phyloP scores from a whole-genome alignment of 2,329 filamentous ascomycete species.

The Aspergillus calidoustus region DNA sequence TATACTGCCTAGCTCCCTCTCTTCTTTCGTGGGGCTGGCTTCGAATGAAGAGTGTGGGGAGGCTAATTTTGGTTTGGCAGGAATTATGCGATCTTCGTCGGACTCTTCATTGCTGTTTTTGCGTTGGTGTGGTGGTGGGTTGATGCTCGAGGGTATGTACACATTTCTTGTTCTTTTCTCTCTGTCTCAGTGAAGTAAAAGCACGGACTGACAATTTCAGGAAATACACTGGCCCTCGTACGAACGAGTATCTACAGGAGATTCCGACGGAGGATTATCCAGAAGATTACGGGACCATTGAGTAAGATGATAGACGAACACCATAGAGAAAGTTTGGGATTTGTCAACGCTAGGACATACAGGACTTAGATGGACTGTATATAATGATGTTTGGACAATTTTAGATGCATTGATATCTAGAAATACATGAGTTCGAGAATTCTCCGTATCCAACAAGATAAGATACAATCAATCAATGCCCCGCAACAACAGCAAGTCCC shows the following conservation, averaged over 20 bases:
- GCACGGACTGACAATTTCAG: constrained; percentile 35
- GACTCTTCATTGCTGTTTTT: constrained; percentile 53
- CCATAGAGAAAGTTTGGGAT: not conserved
- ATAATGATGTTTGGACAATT: not conserved
- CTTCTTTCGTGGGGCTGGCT: not conserved
- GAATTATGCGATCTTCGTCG: constrained; percentile 56
- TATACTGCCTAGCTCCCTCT: not conserved
- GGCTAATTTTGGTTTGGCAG: constrained; percentile 26
- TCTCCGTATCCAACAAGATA: not conserved
- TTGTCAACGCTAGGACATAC: not conserved
- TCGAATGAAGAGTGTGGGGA: not conserved
- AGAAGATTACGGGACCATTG: constrained; percentile 25
- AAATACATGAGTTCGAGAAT: constrained; percentile 4
- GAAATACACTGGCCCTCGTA: constrained; percentile 64
- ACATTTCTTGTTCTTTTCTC: constrained; percentile 23
- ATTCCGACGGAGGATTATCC: constrained; percentile 38
- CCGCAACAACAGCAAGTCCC: constrained; percentile 86
- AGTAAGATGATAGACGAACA: not conserved
- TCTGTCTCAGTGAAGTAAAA: not conserved
- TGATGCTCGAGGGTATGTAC: constrained; percentile 43
- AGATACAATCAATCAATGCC: constrained; percentile 45
- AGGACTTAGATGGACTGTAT: not conserved
- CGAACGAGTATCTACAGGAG: constrained; percentile 54
- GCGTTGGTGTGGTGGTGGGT: constrained; percentile 56
- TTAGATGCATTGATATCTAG: not conserved